Percentiles rank a stretch among this genome's conserved stretches.
Evolutionary conservation across 2,329 filamentous ascomycete species (phyloP).

Genomic region (Fulvia fulva): DNA sequence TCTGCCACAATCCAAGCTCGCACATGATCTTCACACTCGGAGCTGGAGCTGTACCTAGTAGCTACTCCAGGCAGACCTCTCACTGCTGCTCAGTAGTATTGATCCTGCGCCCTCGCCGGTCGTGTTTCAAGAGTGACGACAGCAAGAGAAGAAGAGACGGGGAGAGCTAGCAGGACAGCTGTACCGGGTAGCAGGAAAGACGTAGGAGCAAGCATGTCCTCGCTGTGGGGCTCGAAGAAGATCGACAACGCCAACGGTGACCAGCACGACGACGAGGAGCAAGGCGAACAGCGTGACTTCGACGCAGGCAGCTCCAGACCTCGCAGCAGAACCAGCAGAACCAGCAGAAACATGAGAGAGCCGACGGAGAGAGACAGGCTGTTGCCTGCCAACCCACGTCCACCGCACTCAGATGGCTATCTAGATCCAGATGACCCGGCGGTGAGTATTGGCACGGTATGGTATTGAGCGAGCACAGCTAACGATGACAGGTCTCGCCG

Average conservation of each 20-base stretch:
- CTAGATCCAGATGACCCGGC: conserved; percentile 77
- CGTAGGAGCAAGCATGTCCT: conserved; percentile 20
- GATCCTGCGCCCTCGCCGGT: neutral
- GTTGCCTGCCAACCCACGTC: conserved; percentile 55
- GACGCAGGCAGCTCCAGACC: conserved; percentile 9
- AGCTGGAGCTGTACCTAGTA: neutral
- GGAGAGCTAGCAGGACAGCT: neutral
- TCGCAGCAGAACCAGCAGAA: conserved; percentile 11
- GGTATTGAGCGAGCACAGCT: conserved; percentile 14
- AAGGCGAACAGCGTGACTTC: conserved; percentile 28
- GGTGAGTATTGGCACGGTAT: conserved; percentile 46
- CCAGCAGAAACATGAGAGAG: conserved; percentile 35
- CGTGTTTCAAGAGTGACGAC: neutral
- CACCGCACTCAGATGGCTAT: conserved; percentile 61
- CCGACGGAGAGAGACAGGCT: conserved; percentile 62
- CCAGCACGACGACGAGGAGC: conserved; percentile 30
- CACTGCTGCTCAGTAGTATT: neutral
- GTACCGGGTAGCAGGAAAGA: neutral
- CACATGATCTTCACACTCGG: neutral
- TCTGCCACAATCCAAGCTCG: neutral
- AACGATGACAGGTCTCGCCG: conserved; percentile 59
- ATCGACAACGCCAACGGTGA: conserved; percentile 37
- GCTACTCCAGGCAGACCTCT: neutral
- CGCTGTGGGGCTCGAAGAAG: conserved; percentile 55
- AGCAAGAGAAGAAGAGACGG: neutral